phyloP scores from a whole-genome alignment of 2,329 filamentous ascomycete species.

The Tolypocladium pustulatum region DNA sequence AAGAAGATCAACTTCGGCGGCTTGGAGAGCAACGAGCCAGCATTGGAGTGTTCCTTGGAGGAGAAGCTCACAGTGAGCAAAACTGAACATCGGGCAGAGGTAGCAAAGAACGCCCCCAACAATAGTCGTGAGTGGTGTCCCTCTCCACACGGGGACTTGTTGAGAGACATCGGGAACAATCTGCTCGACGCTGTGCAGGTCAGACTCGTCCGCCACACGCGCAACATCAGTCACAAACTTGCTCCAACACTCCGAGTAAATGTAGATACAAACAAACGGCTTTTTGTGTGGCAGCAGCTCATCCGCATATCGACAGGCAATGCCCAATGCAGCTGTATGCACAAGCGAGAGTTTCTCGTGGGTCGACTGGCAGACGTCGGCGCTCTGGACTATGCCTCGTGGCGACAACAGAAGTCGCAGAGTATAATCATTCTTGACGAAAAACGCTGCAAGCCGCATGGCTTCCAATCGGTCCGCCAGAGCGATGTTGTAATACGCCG shows the following conservation, averaged over 20 bases:
- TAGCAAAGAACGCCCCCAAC: background rate
- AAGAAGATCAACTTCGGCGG: background rate
- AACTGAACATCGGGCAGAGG: background rate
- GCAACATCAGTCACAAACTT: background rate
- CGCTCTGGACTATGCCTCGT: background rate
- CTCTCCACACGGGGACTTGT: background rate
- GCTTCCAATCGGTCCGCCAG: background rate
- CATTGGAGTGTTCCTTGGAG: background rate
- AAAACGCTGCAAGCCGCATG: background rate
- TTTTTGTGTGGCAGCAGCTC: background rate
- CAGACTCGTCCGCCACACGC: background rate
- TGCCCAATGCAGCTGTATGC: background rate
- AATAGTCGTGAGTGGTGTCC: background rate
- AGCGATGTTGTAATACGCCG: background rate
- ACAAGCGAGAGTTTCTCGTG: background rate
- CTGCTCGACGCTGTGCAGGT: background rate
- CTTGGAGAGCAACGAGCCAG: background rate
- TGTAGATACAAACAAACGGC: background rate
- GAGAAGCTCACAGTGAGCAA: background rate
- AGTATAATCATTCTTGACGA: background rate
- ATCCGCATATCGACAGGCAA: background rate
- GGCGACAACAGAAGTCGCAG: background rate
- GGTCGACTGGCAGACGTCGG: background rate
- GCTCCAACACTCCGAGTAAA: background rate
- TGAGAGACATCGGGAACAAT: background rate